Evolutionary conservation across 78 protist species (phyloP), one percentile per base, ranked within the genome.

Genomic region (Dictyostelium intermedium): DNA sequence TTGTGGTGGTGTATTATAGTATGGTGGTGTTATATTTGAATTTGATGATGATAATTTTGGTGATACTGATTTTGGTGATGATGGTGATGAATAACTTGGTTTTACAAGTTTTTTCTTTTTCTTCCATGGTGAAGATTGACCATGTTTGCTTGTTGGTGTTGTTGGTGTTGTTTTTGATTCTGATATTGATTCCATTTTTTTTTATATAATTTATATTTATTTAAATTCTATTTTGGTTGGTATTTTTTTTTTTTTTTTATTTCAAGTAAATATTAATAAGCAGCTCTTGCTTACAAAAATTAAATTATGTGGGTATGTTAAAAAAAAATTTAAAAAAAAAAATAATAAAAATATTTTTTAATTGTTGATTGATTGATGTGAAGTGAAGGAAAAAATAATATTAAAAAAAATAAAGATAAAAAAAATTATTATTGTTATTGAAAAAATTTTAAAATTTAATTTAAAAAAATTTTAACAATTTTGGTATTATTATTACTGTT

Each of bases 81-180:
- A 27, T 70, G 77, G 77, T 14, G 77, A 70, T 14, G 77, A 70
- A 70, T 70, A 70, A 32, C 77, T 70, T 70, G 41, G 34, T 70
- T 70, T 70, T 10, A 32, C 4, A 10, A 70, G 5, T 30, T 70
- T 70, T 70, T 70, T 70, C 41, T 70, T 70, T 32, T 70, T 70
- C 30, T 70, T 70, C 77, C 77, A 70, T 70, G 77, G 77, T 32
- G 77, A 70, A 32, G 77, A 70, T 27, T 70, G 35, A 30, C 77
- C 77, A 30, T 25, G 34, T 70, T 70, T 70, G 32, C 34, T 70
- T 70, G 77, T 70, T 32, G 77, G 77, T 70, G 77, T 70, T 10
- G 77, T 70, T 70, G 77, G 77, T 70, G 77, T 70, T 32, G 77
- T 70, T 70, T 70, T 70, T 70, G 77, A 70, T 30, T 27, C 37